Base-by-base conservation (phyloP, 192 early-diverging fungal species). In the Gaertneriomyces sp. region DNA sequence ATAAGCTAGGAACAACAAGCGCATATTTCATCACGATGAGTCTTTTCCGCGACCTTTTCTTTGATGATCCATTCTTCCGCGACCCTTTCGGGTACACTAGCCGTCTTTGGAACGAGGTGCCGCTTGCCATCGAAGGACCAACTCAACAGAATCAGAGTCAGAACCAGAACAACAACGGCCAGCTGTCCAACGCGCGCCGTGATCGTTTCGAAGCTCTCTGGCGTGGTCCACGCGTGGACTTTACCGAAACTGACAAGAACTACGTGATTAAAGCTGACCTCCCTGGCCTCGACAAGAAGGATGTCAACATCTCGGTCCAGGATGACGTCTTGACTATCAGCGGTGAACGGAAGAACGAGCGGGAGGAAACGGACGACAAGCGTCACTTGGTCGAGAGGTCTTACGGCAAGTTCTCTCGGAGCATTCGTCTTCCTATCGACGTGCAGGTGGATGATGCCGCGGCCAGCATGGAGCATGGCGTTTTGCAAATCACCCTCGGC, bases 401-500 rank as follows among this genome's bases (percentile, higher is more conserved):
- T 9, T 72, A 61, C 49, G 78, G 78, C 56, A 42, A 55, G 56
- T 79, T 79, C 66, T 20, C 19, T 8, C 57, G 78, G 10, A 42
- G 51, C 16, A 5, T 79, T 33, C 53, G 72, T 9, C 43, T 78
- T 39, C 78, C 78, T 50, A 33, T 42, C n/a, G 71, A 79, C 53
- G 75, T 67, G 9, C 46, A 79, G 14, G 41, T 69, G 11, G 76
- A 78, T 11, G 56, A 71, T 3, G 54, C 56, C 38, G 42, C 41
- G 8, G 75, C 78, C 9, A 43, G 14, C 38, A 71, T 79, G 61
- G 63, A 78, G 11, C 58, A 79, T 49, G 78, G 78, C 39, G 78
- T 79, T 0, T 59, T 79, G 53, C 38, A 70, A 42, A 40, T 79
- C 12, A 46, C 17, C 38, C 42, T 79, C n/a, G 52, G 47, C 44